These are phyloP conservation scores for Zoysia pacifica DNA, from an alignment of 176 grass and related monocot species.

Conservation along the genomic window DNA sequence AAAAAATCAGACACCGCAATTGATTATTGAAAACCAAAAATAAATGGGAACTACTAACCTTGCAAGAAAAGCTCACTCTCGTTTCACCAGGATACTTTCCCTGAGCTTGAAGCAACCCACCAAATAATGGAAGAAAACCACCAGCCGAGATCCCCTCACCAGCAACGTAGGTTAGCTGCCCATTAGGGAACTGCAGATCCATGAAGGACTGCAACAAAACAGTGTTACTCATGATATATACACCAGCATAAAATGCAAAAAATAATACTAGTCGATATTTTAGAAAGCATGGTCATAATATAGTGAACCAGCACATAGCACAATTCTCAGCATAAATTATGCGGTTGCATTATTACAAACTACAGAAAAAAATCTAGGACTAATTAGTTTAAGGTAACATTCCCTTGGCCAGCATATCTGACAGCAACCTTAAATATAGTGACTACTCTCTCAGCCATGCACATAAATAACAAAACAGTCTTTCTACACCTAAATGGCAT, in stretches of 20 bases:
- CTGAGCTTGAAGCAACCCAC: constrained; percentile 91
- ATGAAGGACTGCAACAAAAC: constrained; percentile 74
- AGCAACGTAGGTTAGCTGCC: constrained; percentile 87
- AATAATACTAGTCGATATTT: neutral
- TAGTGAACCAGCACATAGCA: neutral
- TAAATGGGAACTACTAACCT: constrained; percentile 51
- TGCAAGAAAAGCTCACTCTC: constrained; percentile 85
- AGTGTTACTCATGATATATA: neutral
- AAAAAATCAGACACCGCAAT: neutral
- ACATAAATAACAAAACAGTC: neutral
- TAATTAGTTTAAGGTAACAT: neutral
- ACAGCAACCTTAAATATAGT: neutral
- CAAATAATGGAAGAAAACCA: constrained; percentile 79
- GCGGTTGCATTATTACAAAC: neutral
- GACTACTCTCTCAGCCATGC: neutral
- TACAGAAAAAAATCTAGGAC: neutral
- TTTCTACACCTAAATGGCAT: neutral
- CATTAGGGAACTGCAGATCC: constrained; percentile 98
- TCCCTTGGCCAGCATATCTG: neutral
- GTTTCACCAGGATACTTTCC: constrained; percentile 87
- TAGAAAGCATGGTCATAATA: neutral
- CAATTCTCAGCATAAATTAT: neutral
- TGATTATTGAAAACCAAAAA: constrained; percentile 16
- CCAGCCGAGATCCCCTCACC: constrained; percentile 85
- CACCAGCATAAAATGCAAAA: neutral